Evolutionary conservation across 2,329 filamentous ascomycete genomes (phyloP).

Genomic region (Colletotrichum graminicola): DNA sequence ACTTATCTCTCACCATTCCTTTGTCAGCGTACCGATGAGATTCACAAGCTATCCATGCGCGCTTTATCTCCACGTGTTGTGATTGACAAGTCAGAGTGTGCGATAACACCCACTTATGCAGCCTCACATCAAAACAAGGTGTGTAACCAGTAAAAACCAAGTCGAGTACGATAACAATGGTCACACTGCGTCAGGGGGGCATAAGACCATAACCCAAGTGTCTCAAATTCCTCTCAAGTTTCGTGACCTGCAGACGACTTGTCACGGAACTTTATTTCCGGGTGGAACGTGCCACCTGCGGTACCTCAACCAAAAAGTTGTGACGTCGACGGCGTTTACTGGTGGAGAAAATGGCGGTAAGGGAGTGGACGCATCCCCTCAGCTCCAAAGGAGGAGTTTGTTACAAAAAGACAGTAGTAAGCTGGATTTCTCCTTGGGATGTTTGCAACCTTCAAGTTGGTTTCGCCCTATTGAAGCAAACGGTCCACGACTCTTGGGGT

Average conservation of each 20-base stretch:
- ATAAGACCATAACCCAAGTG: background rate
- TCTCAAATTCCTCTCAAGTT: constrained; percentile 12
- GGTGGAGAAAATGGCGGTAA: background rate
- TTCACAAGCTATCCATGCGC: background rate
- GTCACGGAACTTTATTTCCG: constrained; percentile 28
- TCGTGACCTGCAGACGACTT: background rate
- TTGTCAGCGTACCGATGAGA: background rate
- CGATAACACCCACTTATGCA: constrained; percentile 21
- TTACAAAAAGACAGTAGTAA: background rate
- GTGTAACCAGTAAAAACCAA: constrained; percentile 4
- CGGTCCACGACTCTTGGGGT: background rate
- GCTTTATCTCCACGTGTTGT: background rate
- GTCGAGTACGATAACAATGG: constrained; percentile 1
- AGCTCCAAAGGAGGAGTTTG: background rate
- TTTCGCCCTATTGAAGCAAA: background rate
- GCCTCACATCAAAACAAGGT: background rate
- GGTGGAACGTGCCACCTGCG: constrained; percentile 29
- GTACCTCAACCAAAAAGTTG: background rate
- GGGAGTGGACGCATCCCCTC: background rate
- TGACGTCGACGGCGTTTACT: constrained; percentile 25
- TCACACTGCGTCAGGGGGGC: constrained; percentile 12
- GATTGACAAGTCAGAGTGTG: background rate
- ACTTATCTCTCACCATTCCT: background rate
- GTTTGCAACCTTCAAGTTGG: background rate
- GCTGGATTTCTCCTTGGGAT: background rate